Conservation (phyloP, 495 filamentous ascomycete species). For the Terfezia claveryi region DNA sequence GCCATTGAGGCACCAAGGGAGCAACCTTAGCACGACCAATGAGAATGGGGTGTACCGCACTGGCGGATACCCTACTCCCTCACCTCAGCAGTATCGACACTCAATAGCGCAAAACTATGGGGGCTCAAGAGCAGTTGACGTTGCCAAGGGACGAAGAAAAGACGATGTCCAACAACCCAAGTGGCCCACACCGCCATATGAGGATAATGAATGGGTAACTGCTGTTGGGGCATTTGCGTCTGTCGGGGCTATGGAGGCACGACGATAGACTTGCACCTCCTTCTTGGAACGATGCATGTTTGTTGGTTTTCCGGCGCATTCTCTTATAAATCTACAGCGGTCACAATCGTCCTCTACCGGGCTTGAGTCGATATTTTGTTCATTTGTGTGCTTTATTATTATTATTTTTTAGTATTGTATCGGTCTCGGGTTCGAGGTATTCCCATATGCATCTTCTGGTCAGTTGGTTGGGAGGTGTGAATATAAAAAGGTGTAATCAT, state of each 20-base stretch:
- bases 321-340: constrained; percentile 1
- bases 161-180: constrained; percentile 32
- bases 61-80: constrained; percentile 37
- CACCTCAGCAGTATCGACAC: constrained; percentile 32
- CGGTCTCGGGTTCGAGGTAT: too few species aligned
- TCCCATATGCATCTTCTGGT: too few species aligned
- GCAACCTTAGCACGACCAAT: constrained; percentile 10
- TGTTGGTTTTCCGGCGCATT: constrained; percentile 7
- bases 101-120: constrained; percentile 20
- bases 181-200: constrained; percentile 92
- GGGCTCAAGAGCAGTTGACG: constrained; percentile 25
- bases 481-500: not conserved
- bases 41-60: constrained; percentile 50
- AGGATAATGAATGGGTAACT: constrained; percentile 29
- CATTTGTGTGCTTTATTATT: constrained; percentile 11
- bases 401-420: not conserved
- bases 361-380: constrained; percentile 9
- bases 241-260: constrained; percentile 59
- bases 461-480: too few species aligned
- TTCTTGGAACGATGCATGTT: constrained; percentile 42
- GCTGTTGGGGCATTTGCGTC: not conserved
- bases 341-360: constrained; percentile 4
- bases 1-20: not conserved
- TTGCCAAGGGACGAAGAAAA: constrained; percentile 21
- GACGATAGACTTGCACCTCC: constrained; percentile 46